Percentiles rank a stretch among this genome's conserved stretches.
Evolutionary conservation across 805 yeast species (phyloP).

Genomic region (Teunomyces stri): DNA sequence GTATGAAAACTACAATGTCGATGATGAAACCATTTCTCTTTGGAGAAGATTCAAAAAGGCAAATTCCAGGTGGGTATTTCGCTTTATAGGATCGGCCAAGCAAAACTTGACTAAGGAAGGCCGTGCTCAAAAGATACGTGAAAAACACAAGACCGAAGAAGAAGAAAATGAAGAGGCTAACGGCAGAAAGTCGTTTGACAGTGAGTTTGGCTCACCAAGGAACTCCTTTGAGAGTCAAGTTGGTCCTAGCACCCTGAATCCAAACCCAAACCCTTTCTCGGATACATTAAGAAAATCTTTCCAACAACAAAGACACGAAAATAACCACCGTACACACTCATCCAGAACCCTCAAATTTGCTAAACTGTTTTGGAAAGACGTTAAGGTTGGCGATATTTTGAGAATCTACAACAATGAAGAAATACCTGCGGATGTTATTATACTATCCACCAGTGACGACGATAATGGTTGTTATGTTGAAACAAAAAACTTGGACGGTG

Average conservation of each 20-base stretch:
- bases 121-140: slow-evolving; percentile 24
- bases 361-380: slow-evolving; percentile 60
- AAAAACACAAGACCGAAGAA: not conserved
- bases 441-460: slow-evolving; percentile 65
- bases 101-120: slow-evolving; percentile 34
- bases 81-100: slow-evolving; percentile 25
- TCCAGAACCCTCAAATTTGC: slow-evolving; percentile 28
- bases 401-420: slow-evolving; percentile 69
- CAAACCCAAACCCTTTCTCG: slow-evolving; percentile 6
- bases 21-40: slow-evolving; percentile 57
- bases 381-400: slow-evolving; percentile 71
- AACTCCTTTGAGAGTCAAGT: slow-evolving; percentile 2
- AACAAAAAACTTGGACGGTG: slow-evolving; percentile 72
- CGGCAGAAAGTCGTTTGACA: slow-evolving; percentile 26
- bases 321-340: slow-evolving; percentile 6
- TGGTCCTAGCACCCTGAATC: slow-evolving; percentile 9
- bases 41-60: slow-evolving; percentile 72
- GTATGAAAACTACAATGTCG: slow-evolving; percentile 54
- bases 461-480: slow-evolving; percentile 71
- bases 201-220: slow-evolving; percentile 14
- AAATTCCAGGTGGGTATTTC: slow-evolving; percentile 30
- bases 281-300: slow-evolving; percentile 13
- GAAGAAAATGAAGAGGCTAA: slow-evolving; percentile 5
- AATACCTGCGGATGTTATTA: slow-evolving; percentile 72
- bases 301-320: slow-evolving; percentile 15